A percentile compares a stretch with the other conserved stretches of the same genome.
phyloP scores from a whole-genome alignment of 192 early-diverging fungal species.

The Kappamyces sp. region DNA sequence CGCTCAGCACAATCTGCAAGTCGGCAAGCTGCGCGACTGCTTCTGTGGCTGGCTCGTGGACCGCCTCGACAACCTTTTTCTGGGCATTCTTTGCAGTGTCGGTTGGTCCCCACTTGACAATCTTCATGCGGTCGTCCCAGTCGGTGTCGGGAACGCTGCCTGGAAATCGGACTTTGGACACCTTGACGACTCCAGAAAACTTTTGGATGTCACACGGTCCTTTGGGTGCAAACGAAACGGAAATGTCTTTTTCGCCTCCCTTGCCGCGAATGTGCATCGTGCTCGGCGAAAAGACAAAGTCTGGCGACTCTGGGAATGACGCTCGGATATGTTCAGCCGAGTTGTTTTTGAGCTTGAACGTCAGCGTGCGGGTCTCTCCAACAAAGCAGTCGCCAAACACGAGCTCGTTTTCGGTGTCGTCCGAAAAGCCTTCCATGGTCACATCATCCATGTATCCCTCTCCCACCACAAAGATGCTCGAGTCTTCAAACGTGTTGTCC shows the following conservation, averaged over 20 bases:
- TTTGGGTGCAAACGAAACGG: slow-evolving; percentile 34
- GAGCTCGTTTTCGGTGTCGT: slow-evolving; percentile 47
- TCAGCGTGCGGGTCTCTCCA: slow-evolving; percentile 23
- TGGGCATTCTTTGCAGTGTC: slow-evolving; percentile 3
- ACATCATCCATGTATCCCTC: slow-evolving; percentile 55
- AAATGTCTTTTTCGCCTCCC: slow-evolving; percentile 29
- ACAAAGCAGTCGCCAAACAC: slow-evolving; percentile 45
- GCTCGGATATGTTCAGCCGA: slow-evolving; percentile 30
- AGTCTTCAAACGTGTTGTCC: slow-evolving; percentile 58
- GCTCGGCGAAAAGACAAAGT: slow-evolving; percentile 39
- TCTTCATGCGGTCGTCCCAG: slow-evolving; percentile 45
- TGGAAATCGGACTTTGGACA: slow-evolving; percentile 35
- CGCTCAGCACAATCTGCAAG: slow-evolving; percentile 30
- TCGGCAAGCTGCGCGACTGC: slow-evolving; percentile 21
- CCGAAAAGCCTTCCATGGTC: slow-evolving; percentile 41
- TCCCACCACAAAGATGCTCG: slow-evolving; percentile 34
- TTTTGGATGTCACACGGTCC: slow-evolving; percentile 26
- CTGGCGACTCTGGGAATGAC: slow-evolving; percentile 24
- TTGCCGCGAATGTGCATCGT: slow-evolving; percentile 38
- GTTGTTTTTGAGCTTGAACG: slow-evolving; percentile 41
- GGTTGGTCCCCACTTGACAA: slow-evolving; percentile 34
- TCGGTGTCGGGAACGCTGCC: slow-evolving; percentile 28
- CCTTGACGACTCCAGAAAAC: slow-evolving; percentile 16
- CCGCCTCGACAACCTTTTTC: slow-evolving; percentile 38
- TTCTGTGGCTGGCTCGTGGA: slow-evolving; percentile 43